A percentile compares a stretch with the other conserved stretches of the same genome.
phyloP scores from a whole-genome alignment of 2,329 filamentous ascomycete species.

The Venturia asperata region DNA sequence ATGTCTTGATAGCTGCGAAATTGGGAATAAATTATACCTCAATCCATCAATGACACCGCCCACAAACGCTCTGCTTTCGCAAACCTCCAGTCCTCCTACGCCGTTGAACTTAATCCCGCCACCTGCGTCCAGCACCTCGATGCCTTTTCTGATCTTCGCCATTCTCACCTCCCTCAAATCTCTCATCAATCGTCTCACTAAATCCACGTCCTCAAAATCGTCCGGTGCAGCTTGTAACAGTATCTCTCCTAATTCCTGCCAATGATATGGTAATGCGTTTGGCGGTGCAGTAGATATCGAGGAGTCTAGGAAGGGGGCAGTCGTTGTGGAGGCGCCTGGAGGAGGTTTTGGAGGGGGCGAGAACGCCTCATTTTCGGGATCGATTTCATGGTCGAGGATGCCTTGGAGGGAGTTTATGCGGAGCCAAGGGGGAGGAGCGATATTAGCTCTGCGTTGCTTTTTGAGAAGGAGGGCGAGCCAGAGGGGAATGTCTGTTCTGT shows the following conservation, averaged over 20 bases:
- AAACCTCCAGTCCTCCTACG: slow-evolving; percentile 87
- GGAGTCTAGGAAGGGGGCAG: slow-evolving; percentile 66
- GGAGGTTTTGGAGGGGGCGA: slow-evolving; percentile 67
- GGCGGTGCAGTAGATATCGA: slow-evolving; percentile 63
- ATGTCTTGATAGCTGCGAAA: neutral
- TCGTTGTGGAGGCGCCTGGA: slow-evolving; percentile 23
- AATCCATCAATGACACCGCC: slow-evolving; percentile 81
- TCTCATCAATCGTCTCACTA: slow-evolving; percentile 66
- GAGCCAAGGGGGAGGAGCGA: slow-evolving; percentile 85
- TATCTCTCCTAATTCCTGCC: slow-evolving; percentile 85
- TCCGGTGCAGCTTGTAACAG: slow-evolving; percentile 78
- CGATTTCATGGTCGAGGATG: slow-evolving; percentile 76
- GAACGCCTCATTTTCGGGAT: slow-evolving; percentile 63
- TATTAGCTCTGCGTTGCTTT: slow-evolving; percentile 87
- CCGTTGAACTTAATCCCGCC: slow-evolving; percentile 69
- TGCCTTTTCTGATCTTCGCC: slow-evolving; percentile 76
- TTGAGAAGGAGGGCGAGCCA: slow-evolving; percentile 96
- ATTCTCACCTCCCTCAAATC: slow-evolving; percentile 83
- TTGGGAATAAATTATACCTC: slow-evolving; percentile 35
- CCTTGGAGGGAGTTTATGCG: slow-evolving; percentile 65
- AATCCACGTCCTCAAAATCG: slow-evolving; percentile 67
- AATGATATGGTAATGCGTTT: slow-evolving; percentile 81
- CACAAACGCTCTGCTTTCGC: slow-evolving; percentile 78
- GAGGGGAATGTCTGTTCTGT: slow-evolving; percentile 71
- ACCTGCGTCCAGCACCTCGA: slow-evolving; percentile 62